A percentile compares a stretch with the other conserved stretches of the same genome.
These are phyloP conservation scores for Conringia planisiliqua DNA, from an alignment of 345 rosid species.

Conservation along the genomic window DNA sequence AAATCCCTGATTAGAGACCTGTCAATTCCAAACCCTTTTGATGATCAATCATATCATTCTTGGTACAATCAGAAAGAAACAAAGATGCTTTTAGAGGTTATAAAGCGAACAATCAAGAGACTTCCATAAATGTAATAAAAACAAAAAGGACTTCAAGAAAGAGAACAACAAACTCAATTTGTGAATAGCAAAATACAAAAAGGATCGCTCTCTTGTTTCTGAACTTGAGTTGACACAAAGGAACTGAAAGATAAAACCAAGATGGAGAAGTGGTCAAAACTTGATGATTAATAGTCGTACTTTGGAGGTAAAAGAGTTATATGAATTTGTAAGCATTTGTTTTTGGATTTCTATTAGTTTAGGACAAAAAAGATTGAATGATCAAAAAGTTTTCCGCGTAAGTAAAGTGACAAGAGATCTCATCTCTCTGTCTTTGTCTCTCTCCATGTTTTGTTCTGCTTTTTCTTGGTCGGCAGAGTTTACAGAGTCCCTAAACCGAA, in stretches of 20 bases:
- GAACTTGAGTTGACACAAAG: conserved; percentile 11
- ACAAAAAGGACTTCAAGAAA: neutral
- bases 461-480: conserved; percentile 5
- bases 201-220: neutral
- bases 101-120: conserved; percentile 31
- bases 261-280: conserved; percentile 21
- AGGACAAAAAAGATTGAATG: conserved; percentile 12
- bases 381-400: neutral
- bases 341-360: neutral
- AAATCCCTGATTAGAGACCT: neutral
- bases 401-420: conserved; percentile 21
- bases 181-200: conserved; percentile 4
- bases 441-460: conserved; percentile 15
- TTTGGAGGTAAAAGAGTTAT: neutral
- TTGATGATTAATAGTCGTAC: conserved; percentile 20
- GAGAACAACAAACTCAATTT: conserved; percentile 16
- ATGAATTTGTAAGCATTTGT: neutral
- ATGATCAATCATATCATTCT: conserved; percentile 31
- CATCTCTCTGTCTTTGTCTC: conserved; percentile 14
- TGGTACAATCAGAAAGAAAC: neutral
- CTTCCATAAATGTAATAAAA: conserved; percentile 22
- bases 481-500: neutral
- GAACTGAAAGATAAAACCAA: conserved; percentile 23
- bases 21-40: conserved; percentile 21
- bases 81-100: conserved; percentile 1